Conservation (phyloP, 345 rosid genomes). For the Conringia planisiliqua region DNA sequence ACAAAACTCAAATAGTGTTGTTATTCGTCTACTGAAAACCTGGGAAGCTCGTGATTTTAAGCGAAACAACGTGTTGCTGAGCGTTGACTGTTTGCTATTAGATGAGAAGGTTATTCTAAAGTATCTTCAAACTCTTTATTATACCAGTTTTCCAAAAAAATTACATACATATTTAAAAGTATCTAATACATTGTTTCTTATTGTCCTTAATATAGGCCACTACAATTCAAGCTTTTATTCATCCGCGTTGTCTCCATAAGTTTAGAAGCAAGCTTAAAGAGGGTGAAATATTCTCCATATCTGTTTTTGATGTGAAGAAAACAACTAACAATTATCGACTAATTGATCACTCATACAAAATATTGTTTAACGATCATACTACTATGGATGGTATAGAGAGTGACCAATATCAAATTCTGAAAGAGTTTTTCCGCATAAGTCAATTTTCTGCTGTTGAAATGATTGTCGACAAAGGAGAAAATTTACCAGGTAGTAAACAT, state of each 20-base stretch:
- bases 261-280: not conserved
- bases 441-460: not conserved
- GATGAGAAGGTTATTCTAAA: no score
- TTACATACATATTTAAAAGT: no score
- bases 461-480: not conserved
- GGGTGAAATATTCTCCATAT: not conserved
- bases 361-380: not conserved
- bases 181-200: not conserved
- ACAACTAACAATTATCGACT: not conserved
- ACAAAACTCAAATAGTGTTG: not conserved
- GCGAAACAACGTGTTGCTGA: not conserved
- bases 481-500: not conserved
- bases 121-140: no score
- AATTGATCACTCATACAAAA: not conserved
- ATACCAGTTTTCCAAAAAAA: no score
- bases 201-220: not conserved
- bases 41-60: not conserved
- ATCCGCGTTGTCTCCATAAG: not conserved
- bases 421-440: not conserved
- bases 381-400: not conserved
- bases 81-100: not conserved
- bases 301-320: not conserved
- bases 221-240: not conserved
- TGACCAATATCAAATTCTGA: not conserved
- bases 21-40: not conserved